Conservation (phyloP, 2,329 filamentous ascomycete genomes). For the Aspergillus novoparasiticus region DNA sequence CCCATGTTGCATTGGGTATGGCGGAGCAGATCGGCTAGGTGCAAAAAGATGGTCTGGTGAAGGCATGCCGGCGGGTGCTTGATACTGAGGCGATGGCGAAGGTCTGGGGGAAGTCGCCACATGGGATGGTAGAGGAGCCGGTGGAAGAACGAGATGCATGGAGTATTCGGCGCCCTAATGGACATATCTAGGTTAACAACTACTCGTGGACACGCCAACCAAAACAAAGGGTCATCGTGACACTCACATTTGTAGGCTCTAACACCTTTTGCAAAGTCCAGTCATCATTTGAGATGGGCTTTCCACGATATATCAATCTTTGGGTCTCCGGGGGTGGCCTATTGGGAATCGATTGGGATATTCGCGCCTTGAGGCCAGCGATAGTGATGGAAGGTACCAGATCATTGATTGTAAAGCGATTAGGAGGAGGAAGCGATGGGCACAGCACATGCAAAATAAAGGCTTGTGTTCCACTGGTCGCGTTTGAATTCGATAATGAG, state of each 20-base stretch:
- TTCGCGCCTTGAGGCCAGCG: constrained; percentile 54
- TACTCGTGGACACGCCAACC: neutral
- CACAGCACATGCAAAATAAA: constrained; percentile 44
- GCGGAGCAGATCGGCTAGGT: constrained; percentile 8
- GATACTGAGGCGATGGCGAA: neutral
- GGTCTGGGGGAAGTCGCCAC: constrained; percentile 10
- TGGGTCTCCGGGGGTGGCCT: constrained; percentile 51
- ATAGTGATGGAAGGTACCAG: constrained; percentile 50
- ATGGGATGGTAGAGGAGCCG: constrained; percentile 25
- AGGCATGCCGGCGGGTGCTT: constrained; percentile 11
- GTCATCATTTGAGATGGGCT: constrained; percentile 53
- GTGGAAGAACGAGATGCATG: constrained; percentile 48
- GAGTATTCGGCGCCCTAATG: constrained; percentile 32
- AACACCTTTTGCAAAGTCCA: constrained; percentile 54
- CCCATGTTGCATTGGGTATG: constrained; percentile 2
- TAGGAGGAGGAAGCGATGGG: constrained; percentile 41
- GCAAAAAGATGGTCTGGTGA: constrained; percentile 15
- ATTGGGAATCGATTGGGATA: constrained; percentile 53
- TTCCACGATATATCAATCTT: constrained; percentile 61
- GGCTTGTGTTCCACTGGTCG: neutral
- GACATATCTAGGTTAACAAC: constrained; percentile 8
- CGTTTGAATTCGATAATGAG: neutral
- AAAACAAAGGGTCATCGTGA: neutral
- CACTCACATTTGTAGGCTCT: constrained; percentile 53
- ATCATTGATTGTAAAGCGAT: constrained; percentile 40